Base-by-base conservation (phyloP, 352 stramenopile species). In the Pythium guiyangense region DNA sequence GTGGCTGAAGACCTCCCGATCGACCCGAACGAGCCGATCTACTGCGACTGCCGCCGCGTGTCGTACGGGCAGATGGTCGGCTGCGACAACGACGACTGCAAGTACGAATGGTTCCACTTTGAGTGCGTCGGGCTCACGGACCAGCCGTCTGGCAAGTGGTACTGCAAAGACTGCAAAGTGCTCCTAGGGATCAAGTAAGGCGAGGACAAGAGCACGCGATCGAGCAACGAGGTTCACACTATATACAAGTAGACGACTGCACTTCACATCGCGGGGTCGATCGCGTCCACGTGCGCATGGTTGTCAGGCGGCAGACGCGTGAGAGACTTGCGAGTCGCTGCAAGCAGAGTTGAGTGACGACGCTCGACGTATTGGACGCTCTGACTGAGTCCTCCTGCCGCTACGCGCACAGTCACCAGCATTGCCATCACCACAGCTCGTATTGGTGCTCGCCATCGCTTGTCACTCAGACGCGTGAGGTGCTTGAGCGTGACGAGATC, bases 51-150 rank as follows among this genome's bases (percentile, higher is more conserved):
- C 53, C 74, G 84, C 26, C 84, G 83, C 47, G 83, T 96, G 43
- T 96, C 89, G 45, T 96, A 91, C 59, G 89, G 89, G 9, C 84
- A 97, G 55, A 97, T 97, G 89, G 84, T 96, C 15, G 89, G 88
- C 58, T 97, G 89, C 59, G 89, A 97, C 69, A 96, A 97, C 55
- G 84, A 94, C 66, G 86, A 93, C 66, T 97, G 89, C 82, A 92
- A 96, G 70, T 96, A 94, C 71, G 88, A 96, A 64, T 96, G 88
- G 88, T 96, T 96, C 66, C 88, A 96, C 67, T 96, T 96, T 56
- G 73, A 87, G 60, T 96, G 88, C 61, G 88, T 96, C 18, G 84
- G 85, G 10, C 76, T 96, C 52, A 88, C 78, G 37, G 82, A 94
- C 45, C 84, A 94, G 61, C 84, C 84, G 20, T 68, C 76, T 1